Conservation (phyloP, 805 yeast genomes). For the Nakazawaea wyomingensis region DNA sequence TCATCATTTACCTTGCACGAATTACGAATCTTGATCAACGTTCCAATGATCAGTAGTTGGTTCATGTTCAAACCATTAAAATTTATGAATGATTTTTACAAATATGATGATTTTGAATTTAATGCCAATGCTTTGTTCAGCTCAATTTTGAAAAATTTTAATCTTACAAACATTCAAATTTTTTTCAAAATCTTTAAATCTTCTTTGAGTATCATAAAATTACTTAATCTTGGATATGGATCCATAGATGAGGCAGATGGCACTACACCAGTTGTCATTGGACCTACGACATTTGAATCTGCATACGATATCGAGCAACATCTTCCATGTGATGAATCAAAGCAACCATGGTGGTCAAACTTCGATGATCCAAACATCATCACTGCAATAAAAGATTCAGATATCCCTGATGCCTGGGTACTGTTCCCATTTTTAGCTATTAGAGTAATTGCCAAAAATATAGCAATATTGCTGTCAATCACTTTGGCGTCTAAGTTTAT, state of each 20-base stretch:
- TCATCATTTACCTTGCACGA: conserved; percentile 27
- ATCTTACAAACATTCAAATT: conserved; percentile 16
- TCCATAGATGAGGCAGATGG: conserved; percentile 22
- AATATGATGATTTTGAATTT: conserved; percentile 11
- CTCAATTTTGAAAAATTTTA: conserved; percentile 21
- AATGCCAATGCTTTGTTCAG: conserved; percentile 13
- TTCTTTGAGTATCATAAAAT: conserved; percentile 25
- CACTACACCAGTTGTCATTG: conserved; percentile 22
- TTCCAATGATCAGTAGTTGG: conserved; percentile 26
- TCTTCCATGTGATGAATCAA: background rate
- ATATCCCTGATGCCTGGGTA: conserved; percentile 11
- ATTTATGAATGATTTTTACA: conserved; percentile 11
- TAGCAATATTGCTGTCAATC: conserved; percentile 8
- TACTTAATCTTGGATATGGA: conserved; percentile 37
- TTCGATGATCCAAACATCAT: conserved; percentile 4
- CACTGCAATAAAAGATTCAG: conserved; percentile 4
- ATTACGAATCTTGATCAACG: conserved; percentile 24
- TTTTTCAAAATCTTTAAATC: conserved; percentile 24
- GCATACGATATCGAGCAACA: background rate
- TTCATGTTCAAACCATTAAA: conserved; percentile 31
- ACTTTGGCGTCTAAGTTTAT: conserved; percentile 7
- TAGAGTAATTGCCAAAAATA: background rate
- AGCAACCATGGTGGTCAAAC: conserved; percentile 4
- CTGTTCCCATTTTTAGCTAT: conserved; percentile 6
- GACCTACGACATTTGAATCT: conserved; percentile 24